Evolutionary conservation across 2,329 filamentous ascomycete genomes (phyloP).

Genomic region (Ophiostoma novo-ulmi): DNA sequence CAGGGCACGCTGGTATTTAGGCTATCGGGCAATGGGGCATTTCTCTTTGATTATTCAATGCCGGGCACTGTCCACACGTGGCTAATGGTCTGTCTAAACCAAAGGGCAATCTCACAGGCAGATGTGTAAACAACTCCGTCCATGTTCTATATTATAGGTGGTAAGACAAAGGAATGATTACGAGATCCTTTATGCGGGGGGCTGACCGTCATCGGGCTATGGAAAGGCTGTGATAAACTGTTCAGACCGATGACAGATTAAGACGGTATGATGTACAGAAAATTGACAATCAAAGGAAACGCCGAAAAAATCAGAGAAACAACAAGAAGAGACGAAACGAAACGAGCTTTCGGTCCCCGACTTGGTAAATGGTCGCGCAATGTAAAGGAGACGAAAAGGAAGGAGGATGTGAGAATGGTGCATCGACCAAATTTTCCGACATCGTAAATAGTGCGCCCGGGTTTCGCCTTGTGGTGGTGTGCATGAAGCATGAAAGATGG

Average conservation of each 20-base stretch:
- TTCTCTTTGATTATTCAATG: background rate
- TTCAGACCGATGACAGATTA: background rate
- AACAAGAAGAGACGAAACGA: conserved; percentile 1
- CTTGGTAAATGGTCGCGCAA: background rate
- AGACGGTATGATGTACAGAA: background rate
- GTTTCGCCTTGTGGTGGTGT: conserved; percentile 8
- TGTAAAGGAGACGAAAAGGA: background rate
- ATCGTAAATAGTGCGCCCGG: background rate
- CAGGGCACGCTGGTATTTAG: background rate
- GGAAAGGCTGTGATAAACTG: background rate
- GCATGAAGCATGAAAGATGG: conserved; percentile 5
- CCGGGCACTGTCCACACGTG: background rate
- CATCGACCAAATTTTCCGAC: background rate
- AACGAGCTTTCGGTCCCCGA: conserved; percentile 1
- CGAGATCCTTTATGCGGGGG: background rate
- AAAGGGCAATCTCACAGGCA: background rate
- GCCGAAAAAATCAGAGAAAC: background rate
- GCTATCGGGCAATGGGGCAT: background rate
- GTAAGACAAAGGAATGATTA: background rate
- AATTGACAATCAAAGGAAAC: background rate
- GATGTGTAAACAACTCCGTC: background rate
- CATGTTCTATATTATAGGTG: background rate
- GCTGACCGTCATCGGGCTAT: background rate
- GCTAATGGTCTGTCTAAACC: background rate
- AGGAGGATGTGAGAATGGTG: background rate